Evolutionary conservation across 2,329 filamentous ascomycete genomes (phyloP).

Genomic region (Arthrobotrys musiformis): DNA sequence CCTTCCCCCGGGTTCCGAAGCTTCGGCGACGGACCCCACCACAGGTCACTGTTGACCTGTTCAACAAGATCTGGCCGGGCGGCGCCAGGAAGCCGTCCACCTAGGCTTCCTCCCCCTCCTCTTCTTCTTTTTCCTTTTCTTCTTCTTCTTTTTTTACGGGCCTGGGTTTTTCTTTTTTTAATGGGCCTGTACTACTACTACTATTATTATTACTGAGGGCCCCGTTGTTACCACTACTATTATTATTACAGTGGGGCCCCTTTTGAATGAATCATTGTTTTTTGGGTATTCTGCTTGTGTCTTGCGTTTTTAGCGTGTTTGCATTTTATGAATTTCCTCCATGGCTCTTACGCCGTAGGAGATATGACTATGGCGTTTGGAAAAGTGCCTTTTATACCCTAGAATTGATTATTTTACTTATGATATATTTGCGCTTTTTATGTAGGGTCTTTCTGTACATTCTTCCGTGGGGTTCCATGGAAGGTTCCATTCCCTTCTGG

Average conservation of each 20-base stretch:
- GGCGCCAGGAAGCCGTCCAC: neutral
- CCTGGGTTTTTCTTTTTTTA: neutral
- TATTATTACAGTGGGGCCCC: no score
- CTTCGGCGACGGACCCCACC: conserved; percentile 10
- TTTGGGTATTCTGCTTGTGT: neutral
- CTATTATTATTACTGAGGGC: no score
- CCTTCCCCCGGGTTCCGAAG: conserved; percentile 11
- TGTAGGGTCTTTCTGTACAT: no score
- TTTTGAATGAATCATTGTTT: neutral
- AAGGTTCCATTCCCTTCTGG: no score
- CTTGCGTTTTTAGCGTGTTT: neutral
- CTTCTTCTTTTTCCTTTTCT: neutral
- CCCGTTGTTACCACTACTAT: no score
- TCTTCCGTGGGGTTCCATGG: no score
- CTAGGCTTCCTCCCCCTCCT: neutral
- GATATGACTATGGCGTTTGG: no score
- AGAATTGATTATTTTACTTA: no score
- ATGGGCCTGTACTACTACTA: neutral
- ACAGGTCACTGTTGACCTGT: neutral
- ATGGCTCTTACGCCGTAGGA: no score
- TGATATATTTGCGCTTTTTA: no score
- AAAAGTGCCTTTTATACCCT: no score
- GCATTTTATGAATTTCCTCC: neutral
- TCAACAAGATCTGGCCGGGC: conserved; percentile 13
- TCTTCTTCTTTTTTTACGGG: neutral